Conservation (phyloP, 495 filamentous ascomycete genomes). For the Xylaria cubensis region DNA sequence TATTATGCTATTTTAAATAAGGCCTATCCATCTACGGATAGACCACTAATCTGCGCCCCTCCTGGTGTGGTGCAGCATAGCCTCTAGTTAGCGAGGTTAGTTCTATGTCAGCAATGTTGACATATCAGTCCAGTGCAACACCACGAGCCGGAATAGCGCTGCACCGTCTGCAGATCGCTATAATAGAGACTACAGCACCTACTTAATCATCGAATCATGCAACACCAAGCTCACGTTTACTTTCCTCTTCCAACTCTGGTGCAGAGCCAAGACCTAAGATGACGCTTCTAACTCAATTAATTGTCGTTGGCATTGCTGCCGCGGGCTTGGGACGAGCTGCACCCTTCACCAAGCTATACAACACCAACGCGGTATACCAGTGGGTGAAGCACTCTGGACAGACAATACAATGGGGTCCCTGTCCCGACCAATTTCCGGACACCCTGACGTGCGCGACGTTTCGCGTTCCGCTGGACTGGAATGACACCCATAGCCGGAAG, state of each 20-base stretch:
- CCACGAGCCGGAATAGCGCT: not conserved
- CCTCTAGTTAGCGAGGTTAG: not conserved
- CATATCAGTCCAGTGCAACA: not conserved
- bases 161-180: constrained; percentile 8
- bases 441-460: constrained; percentile 35
- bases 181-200: not conserved
- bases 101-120: not conserved
- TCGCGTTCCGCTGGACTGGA: constrained; percentile 39
- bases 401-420: constrained; percentile 37
- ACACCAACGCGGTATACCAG: not conserved
- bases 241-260: not conserved
- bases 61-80: not conserved
- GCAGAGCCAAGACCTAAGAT: not conserved
- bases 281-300: constrained; percentile 6
- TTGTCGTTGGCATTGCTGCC: constrained; percentile 7
- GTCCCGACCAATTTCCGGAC: constrained; percentile 30
- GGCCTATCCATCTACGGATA: not conserved
- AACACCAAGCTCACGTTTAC: not conserved
- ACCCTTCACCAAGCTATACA: not conserved
- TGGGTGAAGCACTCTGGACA: constrained; percentile 24
- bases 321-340: constrained; percentile 18
- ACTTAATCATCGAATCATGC: not conserved
- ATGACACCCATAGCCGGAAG: not conserved
- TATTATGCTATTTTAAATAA: not conserved
- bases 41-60: not conserved